Percentiles rank a stretch among this genome's conserved stretches.
Evolutionary conservation across 805 yeast genomes (phyloP).

Genomic region (Jamesozyma lodderae): DNA sequence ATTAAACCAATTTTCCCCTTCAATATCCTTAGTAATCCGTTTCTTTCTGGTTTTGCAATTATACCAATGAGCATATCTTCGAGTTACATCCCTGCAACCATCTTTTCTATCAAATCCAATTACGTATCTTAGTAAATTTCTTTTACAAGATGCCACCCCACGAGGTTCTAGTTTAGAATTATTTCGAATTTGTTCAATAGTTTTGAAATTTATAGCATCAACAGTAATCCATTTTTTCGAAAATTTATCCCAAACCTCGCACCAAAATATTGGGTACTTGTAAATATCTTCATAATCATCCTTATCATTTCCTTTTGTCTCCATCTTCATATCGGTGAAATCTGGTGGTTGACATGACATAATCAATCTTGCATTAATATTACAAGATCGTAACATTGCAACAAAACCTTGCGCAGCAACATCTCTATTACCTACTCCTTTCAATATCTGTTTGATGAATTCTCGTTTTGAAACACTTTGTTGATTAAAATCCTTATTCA

Average conservation of each 20-base stretch:
- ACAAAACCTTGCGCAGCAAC: constrained; percentile 83
- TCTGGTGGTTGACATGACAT: constrained; percentile 90
- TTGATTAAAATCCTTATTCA: constrained; percentile 15
- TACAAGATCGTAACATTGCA: constrained; percentile 59
- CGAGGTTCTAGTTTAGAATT: constrained; percentile 62
- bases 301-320: not conserved
- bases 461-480: constrained; percentile 30
- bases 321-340: constrained; percentile 38
- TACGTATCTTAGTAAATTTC: constrained; percentile 60
- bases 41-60: constrained; percentile 71
- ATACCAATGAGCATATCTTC: constrained; percentile 64
- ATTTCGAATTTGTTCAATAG: constrained; percentile 53
- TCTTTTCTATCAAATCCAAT: constrained; percentile 64
- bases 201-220: constrained; percentile 63
- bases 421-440: constrained; percentile 64
- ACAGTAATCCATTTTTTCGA: constrained; percentile 71
- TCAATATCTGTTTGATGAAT: constrained; percentile 37
- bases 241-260: constrained; percentile 82
- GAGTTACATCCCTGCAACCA: constrained; percentile 70
- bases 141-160: constrained; percentile 13
- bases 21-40: constrained; percentile 53
- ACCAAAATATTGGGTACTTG: constrained; percentile 76
- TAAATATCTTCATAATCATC: constrained; percentile 10
- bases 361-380: constrained; percentile 63
- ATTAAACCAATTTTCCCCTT: constrained; percentile 54